Conservation (phyloP, 441 rosid species). For the Arabidopsis hybrid region DNA sequence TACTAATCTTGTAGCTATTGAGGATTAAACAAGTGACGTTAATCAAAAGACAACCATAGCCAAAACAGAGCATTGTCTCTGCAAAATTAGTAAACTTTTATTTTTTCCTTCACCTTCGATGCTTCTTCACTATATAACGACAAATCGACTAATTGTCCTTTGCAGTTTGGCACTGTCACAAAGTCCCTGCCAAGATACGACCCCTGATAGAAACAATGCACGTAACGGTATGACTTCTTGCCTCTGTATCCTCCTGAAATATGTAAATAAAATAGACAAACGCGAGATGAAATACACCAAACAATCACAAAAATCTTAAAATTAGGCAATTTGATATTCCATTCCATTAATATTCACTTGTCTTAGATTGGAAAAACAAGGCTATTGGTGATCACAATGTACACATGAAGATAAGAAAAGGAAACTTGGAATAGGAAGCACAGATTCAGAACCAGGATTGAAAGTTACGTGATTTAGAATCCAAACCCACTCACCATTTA, state of each 20-base stretch:
- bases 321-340: neutral
- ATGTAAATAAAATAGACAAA: neutral
- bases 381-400: neutral
- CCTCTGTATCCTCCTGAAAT: conserved; percentile 2
- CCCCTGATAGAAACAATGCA: conserved; percentile 15
- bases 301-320: neutral
- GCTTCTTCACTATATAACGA: neutral
- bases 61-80: neutral
- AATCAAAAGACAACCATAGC: neutral
- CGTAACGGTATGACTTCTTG: conserved; percentile 33
- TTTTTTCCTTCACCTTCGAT: neutral
- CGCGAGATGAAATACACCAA: neutral
- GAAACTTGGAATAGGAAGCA: neutral
- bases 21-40: conserved; percentile 12
- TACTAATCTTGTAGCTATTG: neutral
- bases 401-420: neutral
- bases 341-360: too few relatives aligned
- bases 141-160: neutral
- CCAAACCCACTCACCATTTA: neutral
- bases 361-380: neutral
- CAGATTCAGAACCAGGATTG: neutral
- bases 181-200: conserved; percentile 26
- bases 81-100: neutral
- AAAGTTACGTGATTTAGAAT: neutral
- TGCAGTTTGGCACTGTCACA: conserved; percentile 10